Evolutionary conservation across 2,329 filamentous ascomycete species (phyloP), one percentile per base, ranked within the genome.

Genomic region (Huntiella bhutanensis): DNA sequence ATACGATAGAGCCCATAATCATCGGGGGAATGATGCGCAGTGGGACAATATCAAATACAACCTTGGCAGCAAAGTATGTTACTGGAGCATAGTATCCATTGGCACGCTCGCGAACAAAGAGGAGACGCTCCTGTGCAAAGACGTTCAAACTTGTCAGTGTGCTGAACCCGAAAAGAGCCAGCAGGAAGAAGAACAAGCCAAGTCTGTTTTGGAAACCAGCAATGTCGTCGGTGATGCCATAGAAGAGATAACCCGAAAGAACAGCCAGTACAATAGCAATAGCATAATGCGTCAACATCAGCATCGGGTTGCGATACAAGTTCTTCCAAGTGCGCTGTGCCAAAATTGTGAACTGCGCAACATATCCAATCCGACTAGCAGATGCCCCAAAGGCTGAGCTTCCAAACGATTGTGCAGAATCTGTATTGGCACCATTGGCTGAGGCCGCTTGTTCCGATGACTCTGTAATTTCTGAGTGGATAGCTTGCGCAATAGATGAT

Each of bases 251-350:
- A 3, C 91, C 91, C 2, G 88, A 87, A 49, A 98, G 81, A 4
- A 96, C 88, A 1, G 87, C 91, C 4, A 98, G 73, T 0, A 96
- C 65, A 51, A 98, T 96, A 5, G 91, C 86, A 54, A 95, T 96
- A 34, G 91, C 91, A 58, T 96, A 98, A 63, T 98, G 91, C 0
- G 87, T 95, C 49, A 98, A 73, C 91, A 98, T 98, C 50, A 98
- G 68, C 74, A 96, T 87, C 1, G 91, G 91, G 60, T 98, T 95
- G 48, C 91, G 79, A 66, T 98, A 96, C 5, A 98, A 70, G 58
- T 98, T 98, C 58, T 82, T 86, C 88, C 88, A 98, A 0, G 91
- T 98, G 40, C 91, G 77, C 55, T 78, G 73, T 0, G 88, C 93
- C 10, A 98, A 68, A 54, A 98, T 95, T 46, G 79, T 58, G 61